Evolutionary conservation across 192 early-diverging fungal genomes (phyloP).

Genomic region (Linnemannia hyalina): DNA sequence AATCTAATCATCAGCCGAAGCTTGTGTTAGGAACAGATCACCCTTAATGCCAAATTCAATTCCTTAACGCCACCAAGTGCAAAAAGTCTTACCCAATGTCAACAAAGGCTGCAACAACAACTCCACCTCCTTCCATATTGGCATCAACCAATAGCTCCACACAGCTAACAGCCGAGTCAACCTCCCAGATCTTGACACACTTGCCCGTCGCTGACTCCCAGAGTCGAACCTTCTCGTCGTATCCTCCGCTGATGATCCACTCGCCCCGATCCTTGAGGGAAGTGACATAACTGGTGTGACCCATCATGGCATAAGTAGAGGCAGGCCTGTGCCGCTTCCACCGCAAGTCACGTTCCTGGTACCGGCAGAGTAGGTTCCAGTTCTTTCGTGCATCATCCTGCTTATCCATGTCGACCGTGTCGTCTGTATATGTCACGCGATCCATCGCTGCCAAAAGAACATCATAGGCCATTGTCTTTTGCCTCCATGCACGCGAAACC

Average conservation of each 20-base stretch:
- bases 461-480: conserved; percentile 9
- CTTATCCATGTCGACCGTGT: conserved; percentile 4
- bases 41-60: neutral
- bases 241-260: conserved; percentile 53
- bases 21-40: neutral
- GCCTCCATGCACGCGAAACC: conserved; percentile 38
- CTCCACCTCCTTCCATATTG: conserved; percentile 30
- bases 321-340: conserved; percentile 28
- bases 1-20: conserved; percentile 11
- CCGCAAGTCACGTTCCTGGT: conserved; percentile 28
- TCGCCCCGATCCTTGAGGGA: conserved; percentile 31
- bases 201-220: conserved; percentile 49
- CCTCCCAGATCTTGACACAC: conserved; percentile 52
- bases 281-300: conserved; percentile 46
- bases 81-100: conserved; percentile 44
- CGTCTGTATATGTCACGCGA: conserved; percentile 14
- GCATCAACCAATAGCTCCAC: conserved; percentile 34
- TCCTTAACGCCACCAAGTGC: neutral
- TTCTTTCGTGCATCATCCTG: conserved; percentile 17
- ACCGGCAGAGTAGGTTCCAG: conserved; percentile 48
- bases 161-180: conserved; percentile 48
- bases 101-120: conserved; percentile 50
- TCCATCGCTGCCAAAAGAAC: conserved; percentile 15
- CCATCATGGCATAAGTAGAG: conserved; percentile 21
- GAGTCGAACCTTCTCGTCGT: conserved; percentile 53